A percentile compares a stretch with the other conserved stretches of the same genome.
Evolutionary conservation across 768 basidiomycete species (phyloP).

Genomic region (Mrakia frigida): DNA sequence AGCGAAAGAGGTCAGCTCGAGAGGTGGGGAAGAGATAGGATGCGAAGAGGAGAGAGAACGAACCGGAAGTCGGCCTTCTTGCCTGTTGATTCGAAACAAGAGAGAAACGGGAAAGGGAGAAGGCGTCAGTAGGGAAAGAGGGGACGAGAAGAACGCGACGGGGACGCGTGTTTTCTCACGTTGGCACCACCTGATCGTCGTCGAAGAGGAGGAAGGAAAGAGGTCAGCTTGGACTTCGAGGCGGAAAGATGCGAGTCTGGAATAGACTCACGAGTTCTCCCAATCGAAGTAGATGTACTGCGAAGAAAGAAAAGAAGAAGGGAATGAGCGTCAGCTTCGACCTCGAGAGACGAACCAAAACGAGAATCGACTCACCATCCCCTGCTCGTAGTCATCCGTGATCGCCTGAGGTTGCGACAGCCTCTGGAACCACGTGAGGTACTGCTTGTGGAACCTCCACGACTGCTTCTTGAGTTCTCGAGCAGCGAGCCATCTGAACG

Average conservation of each 20-base stretch:
- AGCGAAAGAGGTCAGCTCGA: neutral
- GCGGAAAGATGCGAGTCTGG: slow-evolving; percentile 46
- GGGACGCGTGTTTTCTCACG: neutral
- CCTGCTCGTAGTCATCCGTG: slow-evolving; percentile 98
- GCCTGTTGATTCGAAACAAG: neutral
- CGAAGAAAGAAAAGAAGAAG: neutral
- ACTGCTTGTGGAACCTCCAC: slow-evolving; percentile 99
- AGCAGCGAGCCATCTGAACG: slow-evolving; percentile 80
- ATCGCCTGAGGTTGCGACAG: slow-evolving; percentile 97
- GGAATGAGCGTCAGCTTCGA: too few species aligned
- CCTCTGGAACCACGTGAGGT: slow-evolving; percentile 98
- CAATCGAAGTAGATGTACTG: slow-evolving; percentile 82
- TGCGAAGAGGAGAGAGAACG: neutral
- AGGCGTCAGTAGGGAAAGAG: neutral
- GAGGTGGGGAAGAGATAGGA: neutral
- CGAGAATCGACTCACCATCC: slow-evolving; percentile 5
- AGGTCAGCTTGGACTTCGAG: neutral
- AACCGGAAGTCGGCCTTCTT: slow-evolving; percentile 27
- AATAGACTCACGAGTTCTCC: slow-evolving; percentile 88
- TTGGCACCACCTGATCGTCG: slow-evolving; percentile 13
- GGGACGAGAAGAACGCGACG: too few species aligned
- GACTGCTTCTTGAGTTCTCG: slow-evolving; percentile 95
- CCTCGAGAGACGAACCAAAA: neutral
- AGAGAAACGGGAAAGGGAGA: neutral
- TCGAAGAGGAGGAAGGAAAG: neutral